Percentiles rank a stretch among this genome's conserved stretches.
phyloP scores from a whole-genome alignment of 345 rosid species.

The Noccaea bulbosa region DNA sequence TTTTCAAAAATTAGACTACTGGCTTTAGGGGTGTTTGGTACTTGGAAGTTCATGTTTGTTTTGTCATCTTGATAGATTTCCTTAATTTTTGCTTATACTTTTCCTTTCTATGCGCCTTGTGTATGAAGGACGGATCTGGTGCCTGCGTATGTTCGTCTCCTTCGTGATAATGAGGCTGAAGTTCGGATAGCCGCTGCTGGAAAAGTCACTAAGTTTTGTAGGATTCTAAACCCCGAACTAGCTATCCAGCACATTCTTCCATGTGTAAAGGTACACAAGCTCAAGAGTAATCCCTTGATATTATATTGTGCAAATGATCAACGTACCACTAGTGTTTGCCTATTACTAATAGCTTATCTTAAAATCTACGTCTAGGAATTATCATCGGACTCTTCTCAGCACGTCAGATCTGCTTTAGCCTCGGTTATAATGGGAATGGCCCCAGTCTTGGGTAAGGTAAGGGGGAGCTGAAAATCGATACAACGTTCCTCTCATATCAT shows the following conservation, averaged over 20 bases:
- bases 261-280: conserved; percentile 73
- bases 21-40: conserved; percentile 1
- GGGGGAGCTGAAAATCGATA: conserved; percentile 1
- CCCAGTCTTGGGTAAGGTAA: conserved; percentile 68
- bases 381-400: conserved; percentile 80
- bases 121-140: conserved; percentile 75
- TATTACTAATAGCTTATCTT: conserved; percentile 9
- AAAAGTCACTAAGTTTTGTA: conserved; percentile 91
- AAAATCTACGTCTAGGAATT: conserved; percentile 54
- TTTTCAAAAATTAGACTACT: conserved; percentile 1
- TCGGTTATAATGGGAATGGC: conserved; percentile 95
- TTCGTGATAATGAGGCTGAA: conserved; percentile 98
- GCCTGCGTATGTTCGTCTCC: conserved; percentile 92
- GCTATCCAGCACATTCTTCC: conserved; percentile 86
- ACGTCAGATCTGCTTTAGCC: conserved; percentile 84
- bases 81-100: neutral
- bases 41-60: conserved; percentile 19
- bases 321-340: neutral
- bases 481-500: neutral
- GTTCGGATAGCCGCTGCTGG: conserved; percentile 99
- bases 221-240: conserved; percentile 85
- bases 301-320: neutral
- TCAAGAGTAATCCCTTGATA: conserved; percentile 5
- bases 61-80: conserved; percentile 8
- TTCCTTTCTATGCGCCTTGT: conserved; percentile 2